Conservation (phyloP, 148 eudicot genomes). For the Rhododendron ferrugineum region DNA sequence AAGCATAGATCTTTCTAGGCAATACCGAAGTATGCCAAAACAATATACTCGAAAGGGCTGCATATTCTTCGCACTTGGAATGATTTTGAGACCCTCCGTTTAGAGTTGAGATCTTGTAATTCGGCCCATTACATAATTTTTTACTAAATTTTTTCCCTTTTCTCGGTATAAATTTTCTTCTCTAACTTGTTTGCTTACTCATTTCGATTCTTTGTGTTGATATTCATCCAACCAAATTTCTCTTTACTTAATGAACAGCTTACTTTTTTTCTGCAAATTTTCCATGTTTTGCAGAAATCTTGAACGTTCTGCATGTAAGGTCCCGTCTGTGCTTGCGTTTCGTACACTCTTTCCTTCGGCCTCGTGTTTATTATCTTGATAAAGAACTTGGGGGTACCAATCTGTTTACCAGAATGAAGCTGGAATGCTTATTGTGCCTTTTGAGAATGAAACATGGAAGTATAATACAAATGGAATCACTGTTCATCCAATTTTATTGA, state of each 20-base stretch:
- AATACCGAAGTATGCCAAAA: background rate
- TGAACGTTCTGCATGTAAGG: background rate
- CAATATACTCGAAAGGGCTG: background rate
- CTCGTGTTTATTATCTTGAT: background rate
- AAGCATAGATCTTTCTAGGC: background rate
- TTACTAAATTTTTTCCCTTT: background rate
- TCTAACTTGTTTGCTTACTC: background rate
- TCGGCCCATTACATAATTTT: background rate
- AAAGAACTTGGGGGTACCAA: background rate
- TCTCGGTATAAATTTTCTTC: background rate
- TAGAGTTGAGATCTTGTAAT: slow-evolving; percentile 6
- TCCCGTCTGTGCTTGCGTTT: background rate
- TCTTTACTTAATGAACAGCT: background rate
- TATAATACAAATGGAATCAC: too few relatives aligned
- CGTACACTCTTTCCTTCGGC: background rate
- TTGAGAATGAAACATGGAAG: too few relatives aligned
- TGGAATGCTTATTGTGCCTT: background rate
- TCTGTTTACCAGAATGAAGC: background rate
- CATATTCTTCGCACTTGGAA: background rate
- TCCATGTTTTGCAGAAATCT: background rate
- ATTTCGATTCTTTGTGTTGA: background rate
- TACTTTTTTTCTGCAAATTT: background rate
- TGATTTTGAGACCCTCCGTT: background rate
- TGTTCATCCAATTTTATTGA: too few relatives aligned
- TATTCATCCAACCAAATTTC: background rate